These are phyloP conservation scores for Pugionium cornutum DNA, from an alignment of 345 rosid genomes.

Conservation along the genomic window DNA sequence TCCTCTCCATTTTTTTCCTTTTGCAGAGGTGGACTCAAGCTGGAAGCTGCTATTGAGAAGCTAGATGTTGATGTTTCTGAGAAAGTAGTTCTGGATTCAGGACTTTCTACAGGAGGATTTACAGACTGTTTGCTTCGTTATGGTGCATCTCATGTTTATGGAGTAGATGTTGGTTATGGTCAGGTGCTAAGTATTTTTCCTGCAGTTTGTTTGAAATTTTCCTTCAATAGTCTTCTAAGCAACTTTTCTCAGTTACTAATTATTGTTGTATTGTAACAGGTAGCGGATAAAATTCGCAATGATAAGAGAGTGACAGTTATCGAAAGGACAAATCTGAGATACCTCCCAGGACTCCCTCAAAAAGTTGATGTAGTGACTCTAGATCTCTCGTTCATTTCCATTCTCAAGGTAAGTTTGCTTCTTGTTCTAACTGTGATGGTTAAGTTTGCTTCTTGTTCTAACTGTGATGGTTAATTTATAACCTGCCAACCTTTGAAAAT, in stretches of 20 bases:
- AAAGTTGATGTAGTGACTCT: conserved; percentile 90
- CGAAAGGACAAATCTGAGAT: conserved; percentile 86
- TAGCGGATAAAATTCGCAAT: conserved; percentile 81
- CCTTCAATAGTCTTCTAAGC: neutral
- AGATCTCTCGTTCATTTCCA: conserved; percentile 94
- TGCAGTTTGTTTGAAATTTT: neutral
- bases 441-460: too few relatives aligned
- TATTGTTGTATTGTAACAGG: conserved; percentile 45
- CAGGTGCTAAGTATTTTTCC: conserved; percentile 54
- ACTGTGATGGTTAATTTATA: neutral
- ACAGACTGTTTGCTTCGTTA: conserved; percentile 92
- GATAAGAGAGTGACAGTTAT: conserved; percentile 73
- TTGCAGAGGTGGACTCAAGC: conserved; percentile 83
- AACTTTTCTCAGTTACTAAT: conserved; percentile 5
- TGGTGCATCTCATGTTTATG: conserved; percentile 90
- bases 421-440: neutral
- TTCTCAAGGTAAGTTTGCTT: conserved; percentile 61
- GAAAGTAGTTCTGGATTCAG: conserved; percentile 92
- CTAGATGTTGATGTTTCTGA: conserved; percentile 78
- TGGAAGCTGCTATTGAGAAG: conserved; percentile 94
- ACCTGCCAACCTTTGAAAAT: neutral
- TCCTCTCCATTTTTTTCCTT: conserved; percentile 12
- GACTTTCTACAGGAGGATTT: conserved; percentile 95
- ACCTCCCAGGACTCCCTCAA: conserved; percentile 79
- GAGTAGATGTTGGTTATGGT: conserved; percentile 96